Base-by-base conservation (phyloP, 495 filamentous ascomycete species). In the Penicillium taxi region DNA sequence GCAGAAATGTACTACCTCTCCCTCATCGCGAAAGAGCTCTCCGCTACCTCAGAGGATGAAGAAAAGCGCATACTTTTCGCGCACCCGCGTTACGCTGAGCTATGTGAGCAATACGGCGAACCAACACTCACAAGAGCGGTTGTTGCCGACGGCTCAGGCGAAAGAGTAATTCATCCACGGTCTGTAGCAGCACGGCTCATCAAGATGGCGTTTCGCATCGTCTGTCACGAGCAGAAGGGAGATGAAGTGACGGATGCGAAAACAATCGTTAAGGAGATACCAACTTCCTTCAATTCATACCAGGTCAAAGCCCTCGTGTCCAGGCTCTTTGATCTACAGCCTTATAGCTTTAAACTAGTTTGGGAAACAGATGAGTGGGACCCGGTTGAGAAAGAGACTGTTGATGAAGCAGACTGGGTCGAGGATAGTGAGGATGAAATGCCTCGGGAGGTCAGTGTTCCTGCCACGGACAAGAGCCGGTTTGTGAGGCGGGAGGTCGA, bases 1-100 rank as follows among this genome's bases (percentile, higher is more conserved):
- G 86, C 84, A 9, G 91, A 98, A 37, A 80, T 88, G 51, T 98
- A 89, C 59, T 98, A 96, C 54, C 75, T 96, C 8, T 80, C 77
- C 5, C 73, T 78, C 19, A 88, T 96, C 35, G 83, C 72, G 12
- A 77, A 77, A 32, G 82, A 84, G 48, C 64, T 95, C 13, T 77
- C 81, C 11, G 67, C 67, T 7, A 72, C 68, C 0, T 67, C 80
- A 0, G 63, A 75, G 42, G 59, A 58, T 1, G 63, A 70, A n/a
- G 73, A 80, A 44, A 45, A 52, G 2, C 50, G 54, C 2, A 69
- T 84, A 6, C 62, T 81, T 5, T 59, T 59, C 6, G 45, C 63
- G 12, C 86, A 96, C 53, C 74, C 70, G 2, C 71, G 87, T 2
- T 98, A 81, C 54, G 49, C 40, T 1, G 80, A 79, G 30, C 63